These are phyloP conservation scores for Colletotrichum australisinense DNA, from an alignment of 2,329 filamentous ascomycete species.

Conservation along the genomic window DNA sequence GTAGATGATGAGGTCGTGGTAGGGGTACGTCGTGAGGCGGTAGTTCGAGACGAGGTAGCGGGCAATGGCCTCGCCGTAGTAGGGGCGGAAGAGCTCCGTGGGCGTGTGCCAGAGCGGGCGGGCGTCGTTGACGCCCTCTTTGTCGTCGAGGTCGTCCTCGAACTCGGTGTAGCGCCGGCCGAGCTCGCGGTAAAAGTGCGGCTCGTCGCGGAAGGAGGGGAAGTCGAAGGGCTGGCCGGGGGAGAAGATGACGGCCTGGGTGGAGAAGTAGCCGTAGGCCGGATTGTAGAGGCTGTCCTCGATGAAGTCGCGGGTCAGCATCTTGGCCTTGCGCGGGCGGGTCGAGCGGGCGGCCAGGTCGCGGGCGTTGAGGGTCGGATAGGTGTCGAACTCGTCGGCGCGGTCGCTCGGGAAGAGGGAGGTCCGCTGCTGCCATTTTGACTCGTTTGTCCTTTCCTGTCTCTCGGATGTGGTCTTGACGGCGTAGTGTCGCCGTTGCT, in stretches of 20 bases:
- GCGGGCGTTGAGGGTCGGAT: constrained; percentile 86
- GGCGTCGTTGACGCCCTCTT: constrained; percentile 73
- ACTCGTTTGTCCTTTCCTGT: constrained; percentile 64
- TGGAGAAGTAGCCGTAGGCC: constrained; percentile 95
- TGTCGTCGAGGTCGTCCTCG: constrained; percentile 85
- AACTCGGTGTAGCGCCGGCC: constrained; percentile 88
- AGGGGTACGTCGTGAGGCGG: constrained; percentile 91
- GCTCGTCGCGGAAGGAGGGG: constrained; percentile 81
- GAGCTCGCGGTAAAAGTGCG: constrained; percentile 82
- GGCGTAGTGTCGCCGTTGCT: constrained; percentile 44
- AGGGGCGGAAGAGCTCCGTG: constrained; percentile 94
- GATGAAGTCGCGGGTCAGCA: constrained; percentile 97
- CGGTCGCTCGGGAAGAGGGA: constrained; percentile 82
- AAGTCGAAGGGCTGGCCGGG: constrained; percentile 94
- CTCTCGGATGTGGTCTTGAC: constrained; percentile 27
- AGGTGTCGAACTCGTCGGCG: constrained; percentile 81
- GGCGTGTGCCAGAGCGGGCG: constrained; percentile 98
- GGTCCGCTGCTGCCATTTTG: constrained; percentile 87
- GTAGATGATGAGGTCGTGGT: constrained; percentile 97
- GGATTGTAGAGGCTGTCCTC: constrained; percentile 97
- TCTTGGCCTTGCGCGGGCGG: constrained; percentile 89
- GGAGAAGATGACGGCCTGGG: constrained; percentile 95
- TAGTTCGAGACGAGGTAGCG: constrained; percentile 96
- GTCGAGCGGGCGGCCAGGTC: constrained; percentile 79
- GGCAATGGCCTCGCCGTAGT: constrained; percentile 97